These are phyloP conservation scores for Dictyostelium intermedium DNA, from an alignment of 78 protist genomes.

Conservation along the genomic window DNA sequence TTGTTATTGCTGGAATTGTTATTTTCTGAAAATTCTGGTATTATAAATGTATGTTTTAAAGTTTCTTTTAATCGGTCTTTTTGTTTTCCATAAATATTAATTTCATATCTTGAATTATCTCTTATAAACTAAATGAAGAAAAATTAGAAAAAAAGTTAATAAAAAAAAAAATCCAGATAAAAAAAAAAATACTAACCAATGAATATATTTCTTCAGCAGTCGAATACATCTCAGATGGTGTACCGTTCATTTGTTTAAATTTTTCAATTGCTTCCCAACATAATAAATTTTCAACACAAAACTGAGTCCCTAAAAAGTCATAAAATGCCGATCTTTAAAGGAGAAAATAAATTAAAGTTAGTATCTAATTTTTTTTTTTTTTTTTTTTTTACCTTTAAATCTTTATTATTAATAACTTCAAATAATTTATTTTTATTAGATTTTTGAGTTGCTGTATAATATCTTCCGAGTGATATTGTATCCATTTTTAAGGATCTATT, in stretches of 20 bases:
- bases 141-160: not conserved
- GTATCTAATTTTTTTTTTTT: not conserved
- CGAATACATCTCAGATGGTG: slow-evolving; percentile 50
- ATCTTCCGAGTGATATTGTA: not conserved
- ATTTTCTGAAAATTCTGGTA: not conserved
- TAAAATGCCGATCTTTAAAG: slow-evolving; percentile 34
- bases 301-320: slow-evolving; percentile 46
- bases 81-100: slow-evolving; percentile 75
- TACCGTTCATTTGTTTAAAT: slow-evolving; percentile 52
- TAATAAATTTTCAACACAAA: slow-evolving; percentile 67
- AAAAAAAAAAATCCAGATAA: not conserved
- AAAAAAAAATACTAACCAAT: slow-evolving; percentile 14
- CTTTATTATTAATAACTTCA: slow-evolving; percentile 48
- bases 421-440: slow-evolving; percentile 7
- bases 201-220: slow-evolving; percentile 66
- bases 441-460: slow-evolving; percentile 17
- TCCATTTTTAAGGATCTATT: slow-evolving; percentile 17
- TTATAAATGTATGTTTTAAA: slow-evolving; percentile 55
- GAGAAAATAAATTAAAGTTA: not conserved
- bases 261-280: slow-evolving; percentile 77
- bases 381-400: not conserved
- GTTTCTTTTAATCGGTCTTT: slow-evolving; percentile 67
- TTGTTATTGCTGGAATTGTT: not conserved
- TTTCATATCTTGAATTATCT: slow-evolving; percentile 71
- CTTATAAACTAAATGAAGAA: slow-evolving; percentile 38